Evolutionary conservation across 1,284 basidiomycete species (phyloP).

Genomic region (Ustilago vetiveriae): DNA sequence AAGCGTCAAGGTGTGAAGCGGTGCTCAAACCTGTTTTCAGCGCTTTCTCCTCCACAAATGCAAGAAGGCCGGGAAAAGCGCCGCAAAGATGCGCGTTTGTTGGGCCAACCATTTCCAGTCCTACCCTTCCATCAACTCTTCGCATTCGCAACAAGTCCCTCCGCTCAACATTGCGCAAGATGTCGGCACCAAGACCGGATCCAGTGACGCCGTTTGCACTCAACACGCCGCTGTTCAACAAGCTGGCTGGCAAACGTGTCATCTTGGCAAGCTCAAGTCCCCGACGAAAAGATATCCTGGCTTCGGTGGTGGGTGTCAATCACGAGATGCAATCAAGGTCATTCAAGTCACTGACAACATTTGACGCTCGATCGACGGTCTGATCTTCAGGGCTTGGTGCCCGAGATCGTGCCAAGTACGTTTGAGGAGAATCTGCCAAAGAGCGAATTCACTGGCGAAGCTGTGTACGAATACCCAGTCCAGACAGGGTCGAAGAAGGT

Average conservation of each 20-base stretch:
- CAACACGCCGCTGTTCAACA: constrained; percentile 55
- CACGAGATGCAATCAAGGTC: no score
- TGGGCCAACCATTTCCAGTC: neutral
- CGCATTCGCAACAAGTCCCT: neutral
- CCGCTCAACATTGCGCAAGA: neutral
- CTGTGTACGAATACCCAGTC: constrained; percentile 87
- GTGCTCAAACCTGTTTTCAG: no score
- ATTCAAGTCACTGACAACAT: no score
- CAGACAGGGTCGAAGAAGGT: constrained; percentile 87
- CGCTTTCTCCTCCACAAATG: constrained; percentile 2
- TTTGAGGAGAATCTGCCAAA: constrained; percentile 85
- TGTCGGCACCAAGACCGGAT: constrained; percentile 27
- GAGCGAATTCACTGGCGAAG: constrained; percentile 75
- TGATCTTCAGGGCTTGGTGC: constrained; percentile 81
- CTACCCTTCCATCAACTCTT: neutral
- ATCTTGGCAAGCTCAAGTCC: constrained; percentile 60
- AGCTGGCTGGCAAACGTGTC: constrained; percentile 58
- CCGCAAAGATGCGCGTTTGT: constrained; percentile 1
- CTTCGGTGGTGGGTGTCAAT: constrained; percentile 49
- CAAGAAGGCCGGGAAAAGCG: constrained; percentile 20
- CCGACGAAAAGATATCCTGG: constrained; percentile 58
- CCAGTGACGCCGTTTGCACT: constrained; percentile 53
- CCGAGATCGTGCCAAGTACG: constrained; percentile 86
- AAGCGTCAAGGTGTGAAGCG: no score
- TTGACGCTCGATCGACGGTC: no score